A percentile compares a stretch with the other conserved stretches of the same genome.
Conservation (phyloP, 2,329 filamentous ascomycete genomes). For the Trichoderma breve region DNA sequence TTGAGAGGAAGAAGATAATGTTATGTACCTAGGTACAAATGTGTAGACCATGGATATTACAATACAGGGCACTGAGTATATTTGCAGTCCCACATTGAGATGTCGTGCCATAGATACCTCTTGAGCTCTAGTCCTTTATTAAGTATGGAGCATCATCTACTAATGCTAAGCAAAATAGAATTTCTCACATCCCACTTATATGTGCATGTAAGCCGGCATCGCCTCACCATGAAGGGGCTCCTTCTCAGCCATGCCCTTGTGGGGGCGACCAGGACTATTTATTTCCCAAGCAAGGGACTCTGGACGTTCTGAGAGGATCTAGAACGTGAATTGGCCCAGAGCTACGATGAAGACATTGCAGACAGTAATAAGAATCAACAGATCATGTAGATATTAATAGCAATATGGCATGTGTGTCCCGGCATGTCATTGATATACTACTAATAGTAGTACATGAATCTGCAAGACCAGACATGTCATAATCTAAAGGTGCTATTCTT, state of each 20-base stretch:
- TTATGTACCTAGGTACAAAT: too few species aligned
- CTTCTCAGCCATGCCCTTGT: not conserved
- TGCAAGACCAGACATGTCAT: not conserved
- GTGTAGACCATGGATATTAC: not conserved
- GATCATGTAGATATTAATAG: conserved; percentile 7
- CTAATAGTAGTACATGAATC: not conserved
- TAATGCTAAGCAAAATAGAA: not conserved
- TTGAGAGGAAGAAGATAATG: not conserved
- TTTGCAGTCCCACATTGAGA: not conserved
- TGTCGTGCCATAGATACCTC: not conserved
- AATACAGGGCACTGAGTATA: not conserved
- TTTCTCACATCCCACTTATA: not conserved
- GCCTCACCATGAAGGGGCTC: not conserved
- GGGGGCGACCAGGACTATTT: conserved; percentile 4
- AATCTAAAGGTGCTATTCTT: not conserved
- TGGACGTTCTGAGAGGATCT: not conserved
- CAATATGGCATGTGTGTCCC: not conserved
- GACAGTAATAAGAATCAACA: not conserved
- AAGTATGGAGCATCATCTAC: not conserved
- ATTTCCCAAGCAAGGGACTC: not conserved
- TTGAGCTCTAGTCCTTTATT: not conserved
- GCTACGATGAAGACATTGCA: not conserved
- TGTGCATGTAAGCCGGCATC: not conserved
- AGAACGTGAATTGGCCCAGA: not conserved
- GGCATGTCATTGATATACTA: not conserved